phyloP scores from a whole-genome alignment of 1,139 yeast genomes.

The Candida labiduridarum region DNA sequence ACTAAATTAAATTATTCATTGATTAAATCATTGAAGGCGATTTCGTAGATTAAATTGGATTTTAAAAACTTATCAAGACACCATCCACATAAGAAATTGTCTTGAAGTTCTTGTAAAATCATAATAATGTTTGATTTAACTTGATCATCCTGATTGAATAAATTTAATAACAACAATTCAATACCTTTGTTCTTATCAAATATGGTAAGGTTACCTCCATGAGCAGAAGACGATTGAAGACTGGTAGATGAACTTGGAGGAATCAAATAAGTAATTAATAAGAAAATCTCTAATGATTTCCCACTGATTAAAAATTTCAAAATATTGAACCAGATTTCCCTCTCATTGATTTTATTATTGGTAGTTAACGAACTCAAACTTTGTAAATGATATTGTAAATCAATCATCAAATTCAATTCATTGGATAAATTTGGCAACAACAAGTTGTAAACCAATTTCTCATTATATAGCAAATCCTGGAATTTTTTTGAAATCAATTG shows the following conservation, averaged over 20 bases:
- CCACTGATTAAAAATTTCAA: conserved; percentile 48
- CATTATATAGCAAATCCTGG: conserved; percentile 38
- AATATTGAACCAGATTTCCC: conserved; percentile 49
- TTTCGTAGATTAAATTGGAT: conserved; percentile 43
- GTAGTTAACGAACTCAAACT: conserved; percentile 28
- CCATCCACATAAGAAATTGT: conserved; percentile 51
- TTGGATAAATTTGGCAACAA: conserved; percentile 42
- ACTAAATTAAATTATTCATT: conserved; percentile 8
- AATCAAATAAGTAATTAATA: conserved; percentile 44
- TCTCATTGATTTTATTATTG: conserved; percentile 27
- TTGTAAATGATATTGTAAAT: conserved; percentile 47
- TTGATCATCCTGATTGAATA: conserved; percentile 40
- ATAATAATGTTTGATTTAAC: conserved; percentile 44
- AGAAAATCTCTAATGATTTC: conserved; percentile 44
- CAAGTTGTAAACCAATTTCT: conserved; percentile 36
- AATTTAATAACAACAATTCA: conserved; percentile 40
- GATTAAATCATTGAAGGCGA: conserved; percentile 43
- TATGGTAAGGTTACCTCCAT: conserved; percentile 46
- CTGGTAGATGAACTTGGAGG: conserved; percentile 49
- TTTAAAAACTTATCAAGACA: conserved; percentile 42
- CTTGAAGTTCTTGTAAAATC: conserved; percentile 50
- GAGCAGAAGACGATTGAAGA: conserved; percentile 40
- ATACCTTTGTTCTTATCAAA: conserved; percentile 52
- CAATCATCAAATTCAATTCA: conserved; percentile 48
- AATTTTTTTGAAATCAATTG: conserved; percentile 43